Conservation (phyloP, 2,329 filamentous ascomycete species). For the Penicillium polonicum region DNA sequence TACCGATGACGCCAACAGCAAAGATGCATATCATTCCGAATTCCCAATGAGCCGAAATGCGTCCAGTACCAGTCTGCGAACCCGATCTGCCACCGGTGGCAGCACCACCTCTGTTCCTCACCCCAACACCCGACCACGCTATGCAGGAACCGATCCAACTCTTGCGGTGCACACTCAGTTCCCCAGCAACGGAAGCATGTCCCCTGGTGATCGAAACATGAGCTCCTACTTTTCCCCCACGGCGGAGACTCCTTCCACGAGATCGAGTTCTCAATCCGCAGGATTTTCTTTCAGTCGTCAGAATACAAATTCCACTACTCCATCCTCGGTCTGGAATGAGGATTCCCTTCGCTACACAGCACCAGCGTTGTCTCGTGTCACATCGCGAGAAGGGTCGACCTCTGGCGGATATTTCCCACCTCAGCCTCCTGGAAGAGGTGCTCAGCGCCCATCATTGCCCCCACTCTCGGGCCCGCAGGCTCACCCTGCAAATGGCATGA, state of each 20-base stretch:
- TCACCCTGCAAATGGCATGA: constrained; percentile 51
- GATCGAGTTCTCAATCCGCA: constrained; percentile 49
- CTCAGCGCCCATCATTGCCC: constrained; percentile 74
- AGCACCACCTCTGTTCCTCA: constrained; percentile 42
- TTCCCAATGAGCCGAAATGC: constrained; percentile 64
- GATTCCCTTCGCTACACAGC: constrained; percentile 80
- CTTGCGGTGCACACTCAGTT: constrained; percentile 69
- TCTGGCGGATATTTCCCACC: constrained; percentile 62
- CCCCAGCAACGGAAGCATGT: constrained; percentile 48
- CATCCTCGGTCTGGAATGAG: constrained; percentile 60
- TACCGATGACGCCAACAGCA: constrained; percentile 48
- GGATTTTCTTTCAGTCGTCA: constrained; percentile 81
- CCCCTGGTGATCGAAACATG: constrained; percentile 61
- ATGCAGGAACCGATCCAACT: constrained; percentile 62
- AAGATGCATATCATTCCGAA: constrained; percentile 44
- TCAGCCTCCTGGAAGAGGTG: constrained; percentile 56
- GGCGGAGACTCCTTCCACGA: constrained; percentile 63
- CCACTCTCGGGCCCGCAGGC: constrained; percentile 59
- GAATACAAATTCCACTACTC: constrained; percentile 60
- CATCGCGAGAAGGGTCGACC: constrained; percentile 73
- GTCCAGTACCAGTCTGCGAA: constrained; percentile 72
- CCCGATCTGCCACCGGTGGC: constrained; percentile 71
- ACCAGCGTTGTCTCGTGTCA: constrained; percentile 76
- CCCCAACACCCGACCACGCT: constrained; percentile 59
- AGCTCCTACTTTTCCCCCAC: constrained; percentile 93